These are phyloP conservation scores for Cladosporium halotolerans DNA, from an alignment of 2,329 filamentous ascomycete genomes.

Conservation along the genomic window DNA sequence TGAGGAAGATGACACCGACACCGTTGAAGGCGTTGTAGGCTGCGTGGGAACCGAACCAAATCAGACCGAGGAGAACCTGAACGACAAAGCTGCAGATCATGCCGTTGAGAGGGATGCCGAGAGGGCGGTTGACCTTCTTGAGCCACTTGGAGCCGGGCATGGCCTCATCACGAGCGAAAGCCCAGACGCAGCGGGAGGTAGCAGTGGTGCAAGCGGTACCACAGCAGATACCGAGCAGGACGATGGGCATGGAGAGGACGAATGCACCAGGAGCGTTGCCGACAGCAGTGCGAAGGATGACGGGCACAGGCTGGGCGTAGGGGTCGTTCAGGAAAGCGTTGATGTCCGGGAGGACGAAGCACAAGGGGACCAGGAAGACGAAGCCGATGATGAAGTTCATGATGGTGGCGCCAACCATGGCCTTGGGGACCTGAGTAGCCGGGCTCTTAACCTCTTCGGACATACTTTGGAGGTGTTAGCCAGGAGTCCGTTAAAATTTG, in stretches of 20 bases:
- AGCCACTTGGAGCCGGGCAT: constrained; percentile 53
- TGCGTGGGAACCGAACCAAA: constrained; percentile 63
- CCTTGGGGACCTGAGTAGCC: constrained; percentile 62
- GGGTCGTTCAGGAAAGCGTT: constrained; percentile 45
- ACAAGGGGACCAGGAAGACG: constrained; percentile 61
- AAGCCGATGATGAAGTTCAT: constrained; percentile 63
- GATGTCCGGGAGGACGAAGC: constrained; percentile 64
- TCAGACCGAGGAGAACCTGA: constrained; percentile 57
- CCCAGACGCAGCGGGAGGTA: constrained; percentile 61
- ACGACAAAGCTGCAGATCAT: constrained; percentile 66
- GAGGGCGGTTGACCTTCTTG: constrained; percentile 51
- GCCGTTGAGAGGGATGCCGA: constrained; percentile 62
- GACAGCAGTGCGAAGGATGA: constrained; percentile 57
- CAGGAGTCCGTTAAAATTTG: constrained; percentile 42
- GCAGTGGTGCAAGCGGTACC: constrained; percentile 65
- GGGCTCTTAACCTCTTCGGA: constrained; percentile 66
- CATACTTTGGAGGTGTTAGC: constrained; percentile 23
- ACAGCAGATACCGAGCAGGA: constrained; percentile 61
- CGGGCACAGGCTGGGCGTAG: constrained; percentile 56
- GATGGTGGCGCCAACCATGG: constrained; percentile 59
- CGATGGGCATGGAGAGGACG: constrained; percentile 56
- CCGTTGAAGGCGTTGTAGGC: constrained; percentile 63
- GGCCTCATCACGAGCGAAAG: constrained; percentile 64
- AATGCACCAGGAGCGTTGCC: constrained; percentile 53
- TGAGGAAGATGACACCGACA: constrained; percentile 56